phyloP scores from a whole-genome alignment of 495 filamentous ascomycete genomes.

The Podospora appendiculata region DNA sequence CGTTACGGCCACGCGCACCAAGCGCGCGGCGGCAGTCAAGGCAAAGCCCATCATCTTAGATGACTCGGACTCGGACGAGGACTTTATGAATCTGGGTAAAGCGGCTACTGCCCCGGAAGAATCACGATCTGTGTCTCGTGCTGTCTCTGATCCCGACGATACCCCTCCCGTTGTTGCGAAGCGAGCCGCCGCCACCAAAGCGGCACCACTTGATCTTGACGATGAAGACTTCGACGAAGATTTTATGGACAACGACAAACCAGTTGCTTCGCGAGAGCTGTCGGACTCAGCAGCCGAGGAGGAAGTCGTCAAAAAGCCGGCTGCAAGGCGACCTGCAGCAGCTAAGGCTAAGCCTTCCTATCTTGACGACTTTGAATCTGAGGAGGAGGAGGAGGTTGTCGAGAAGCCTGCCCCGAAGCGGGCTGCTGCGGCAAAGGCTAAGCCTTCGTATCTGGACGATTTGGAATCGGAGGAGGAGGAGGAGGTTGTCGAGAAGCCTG shows the following conservation, averaged over 20 bases:
- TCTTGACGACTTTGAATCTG: constrained; percentile 5
- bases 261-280: background rate
- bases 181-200: constrained; percentile 4
- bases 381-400: background rate
- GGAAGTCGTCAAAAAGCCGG: constrained; percentile 8
- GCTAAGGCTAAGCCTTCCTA: constrained; percentile 10
- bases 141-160: background rate
- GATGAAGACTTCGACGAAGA: constrained; percentile 4
- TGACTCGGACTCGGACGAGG: constrained; percentile 36
- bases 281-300: background rate
- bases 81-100: constrained; percentile 23
- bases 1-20: constrained; percentile 23
- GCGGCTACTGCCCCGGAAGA: constrained; percentile 16
- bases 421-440: constrained; percentile 5
- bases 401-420: constrained; percentile 6
- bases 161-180: background rate
- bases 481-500: constrained; percentile 20
- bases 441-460: background rate
- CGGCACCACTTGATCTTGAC: background rate
- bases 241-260: background rate
- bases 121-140: constrained; percentile 4
- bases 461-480: background rate
- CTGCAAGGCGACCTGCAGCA: constrained; percentile 3
- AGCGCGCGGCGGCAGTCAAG: constrained; percentile 35
- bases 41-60: constrained; percentile 38